Conservation (phyloP, 192 early-diverging fungal genomes). For the Coemansia sp. region DNA sequence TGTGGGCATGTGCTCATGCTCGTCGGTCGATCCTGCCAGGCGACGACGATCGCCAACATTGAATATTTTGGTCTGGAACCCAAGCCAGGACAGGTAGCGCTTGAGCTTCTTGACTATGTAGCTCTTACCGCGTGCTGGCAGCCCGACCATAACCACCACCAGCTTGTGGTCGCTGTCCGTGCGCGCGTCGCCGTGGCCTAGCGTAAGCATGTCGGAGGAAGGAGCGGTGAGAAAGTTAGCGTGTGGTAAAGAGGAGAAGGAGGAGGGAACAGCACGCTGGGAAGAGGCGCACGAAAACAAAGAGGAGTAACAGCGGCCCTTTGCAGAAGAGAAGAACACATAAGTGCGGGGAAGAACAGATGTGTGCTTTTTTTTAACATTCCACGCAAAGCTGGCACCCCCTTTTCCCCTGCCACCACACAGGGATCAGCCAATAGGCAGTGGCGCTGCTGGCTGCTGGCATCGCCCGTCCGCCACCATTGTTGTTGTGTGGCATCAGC, state of each 20-base stretch:
- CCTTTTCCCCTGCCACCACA: background rate
- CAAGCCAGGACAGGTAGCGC: slow-evolving; percentile 82
- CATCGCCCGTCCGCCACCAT: slow-evolving; percentile 6
- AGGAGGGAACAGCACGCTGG: background rate
- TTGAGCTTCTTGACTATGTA: slow-evolving; percentile 96
- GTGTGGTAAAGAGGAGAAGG: background rate
- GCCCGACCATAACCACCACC: slow-evolving; percentile 95
- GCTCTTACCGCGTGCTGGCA: slow-evolving; percentile 94
- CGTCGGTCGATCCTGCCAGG: slow-evolving; percentile 56
- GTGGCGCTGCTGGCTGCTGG: slow-evolving; percentile 9
- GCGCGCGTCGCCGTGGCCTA: slow-evolving; percentile 53
- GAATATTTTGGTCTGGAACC: slow-evolving; percentile 80
- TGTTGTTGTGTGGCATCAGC: slow-evolving; percentile 2
- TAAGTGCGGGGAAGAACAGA: background rate
- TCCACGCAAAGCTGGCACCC: background rate
- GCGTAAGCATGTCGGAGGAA: slow-evolving; percentile 23
- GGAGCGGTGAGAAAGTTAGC: background rate
- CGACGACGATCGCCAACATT: slow-evolving; percentile 96
- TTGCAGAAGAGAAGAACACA: slow-evolving; percentile 4
- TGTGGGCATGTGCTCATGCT: slow-evolving; percentile 14
- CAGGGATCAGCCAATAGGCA: slow-evolving; percentile 6
- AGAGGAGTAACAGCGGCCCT: background rate
- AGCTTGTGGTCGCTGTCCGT: slow-evolving; percentile 84
- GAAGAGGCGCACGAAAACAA: background rate
- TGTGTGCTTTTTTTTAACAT: background rate